Base-by-base conservation (phyloP, 1,284 basidiomycete genomes). In the Termitomyces sp. region DNA sequence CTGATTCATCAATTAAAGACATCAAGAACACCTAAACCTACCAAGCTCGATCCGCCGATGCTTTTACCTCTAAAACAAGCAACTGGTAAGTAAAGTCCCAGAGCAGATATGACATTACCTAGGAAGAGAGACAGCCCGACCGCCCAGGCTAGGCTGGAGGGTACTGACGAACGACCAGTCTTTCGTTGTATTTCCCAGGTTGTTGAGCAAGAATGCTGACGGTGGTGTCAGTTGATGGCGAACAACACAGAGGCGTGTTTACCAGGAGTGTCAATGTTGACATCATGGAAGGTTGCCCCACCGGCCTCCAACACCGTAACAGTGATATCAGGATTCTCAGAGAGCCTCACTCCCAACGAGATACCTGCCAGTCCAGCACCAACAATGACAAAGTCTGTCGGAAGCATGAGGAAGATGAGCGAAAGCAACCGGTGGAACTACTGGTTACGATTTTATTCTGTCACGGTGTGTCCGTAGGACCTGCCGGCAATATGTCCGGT, bases 131-230 rank as follows among this genome's bases (percentile, higher is more conserved):
- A 54, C n/a, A 3, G 38, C 10, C 9, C 52, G 34, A 10, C 13
- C 45, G 21, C 31, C 28, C 12, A 54, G 33, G 6, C 48, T 39
- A 17, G 47, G 19, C 47, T 54, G 52, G 13, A 39, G 41, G 5
- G 45, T 42, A 28, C 52, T 54, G 31, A 54, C 24, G 17, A 54
- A 54, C 19, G 31, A 24, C 52, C 52, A 54, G 24, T 54, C 52
- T 36, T 48, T 42, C n/a, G 34, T 26, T 9, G 45, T 45, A 28
- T 54, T 31, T 8, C 52, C 52, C 12, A 47, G 26, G n/a, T 46
- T 45, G 3, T 48, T 41, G 40, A 42, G 40, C 17, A 42, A 15
- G 19, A 42, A 42, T 21, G 40, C 40, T 42, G 40, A 15, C 9
- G n/a, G n/a, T n/a, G 24, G 5, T 26, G 8, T 42, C 24, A 42